Evolutionary conservation across 805 yeast genomes (phyloP), one percentile per base, ranked within the genome.

Genomic region (Monosporozyma siamensis): DNA sequence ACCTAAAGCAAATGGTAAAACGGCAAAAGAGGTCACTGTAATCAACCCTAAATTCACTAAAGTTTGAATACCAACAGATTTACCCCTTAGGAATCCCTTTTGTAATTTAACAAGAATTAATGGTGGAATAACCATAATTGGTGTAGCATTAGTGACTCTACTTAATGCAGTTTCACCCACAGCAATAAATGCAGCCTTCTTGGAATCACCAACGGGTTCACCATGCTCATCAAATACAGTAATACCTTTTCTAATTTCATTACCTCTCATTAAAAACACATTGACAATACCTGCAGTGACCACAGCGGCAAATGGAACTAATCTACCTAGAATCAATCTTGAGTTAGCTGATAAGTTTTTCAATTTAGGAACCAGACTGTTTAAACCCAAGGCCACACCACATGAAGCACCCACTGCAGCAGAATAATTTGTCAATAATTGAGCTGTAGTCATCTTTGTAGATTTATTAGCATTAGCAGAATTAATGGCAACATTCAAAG

Each of bases 231-330:
- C 83, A 50, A 67, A 81, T 0, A 84, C 92, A 32, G 78, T 65
- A 43, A 85, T 85, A 53, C 95, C 95, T 57, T 81, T 82, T 53
- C 78, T 78, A 58, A 92, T 80, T 65, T 92, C 99, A 63, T 89
- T 94, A 44, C 90, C 78, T 67, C 99, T 78, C 98, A 92, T 92
- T 46, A 94, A 72, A 56, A 86, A 87, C n/a, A 92, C 96, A 53
- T 92, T 92, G 31, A 88, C 95, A 26, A 92, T 71, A 59, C 98
- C 97, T 1, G 99, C 99, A 41, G 92, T 80, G 1, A 89, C 97
- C 27, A 92, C 99, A 1, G 99, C 99, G 0, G 97, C 97, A 68
- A 92, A 92, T 6, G 99, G 99, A 10, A 92, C 95, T 44, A 92
- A 71, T 51, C 99, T 80, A 34, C 89, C 81, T 43, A 92, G 65